phyloP scores from a whole-genome alignment of 192 early-diverging fungal species.

The Backusella luteola region DNA sequence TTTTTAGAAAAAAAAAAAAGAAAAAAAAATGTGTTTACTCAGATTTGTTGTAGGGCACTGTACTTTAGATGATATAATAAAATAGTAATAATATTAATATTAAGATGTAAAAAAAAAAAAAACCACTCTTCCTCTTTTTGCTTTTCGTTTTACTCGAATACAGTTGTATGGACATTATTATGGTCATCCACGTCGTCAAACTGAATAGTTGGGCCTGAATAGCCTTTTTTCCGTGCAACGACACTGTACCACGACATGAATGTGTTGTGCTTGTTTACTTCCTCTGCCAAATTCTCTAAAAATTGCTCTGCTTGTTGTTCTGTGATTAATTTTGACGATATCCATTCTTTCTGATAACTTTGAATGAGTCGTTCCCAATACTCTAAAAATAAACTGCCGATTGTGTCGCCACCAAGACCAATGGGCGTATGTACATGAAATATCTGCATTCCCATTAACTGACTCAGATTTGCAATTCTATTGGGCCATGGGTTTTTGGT shows the following conservation, averaged over 20 bases:
- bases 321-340: slow-evolving; percentile 8
- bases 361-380: slow-evolving; percentile 21
- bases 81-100: neutral
- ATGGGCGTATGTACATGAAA: slow-evolving; percentile 22
- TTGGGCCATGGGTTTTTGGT: slow-evolving; percentile 21
- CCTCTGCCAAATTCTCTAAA: neutral
- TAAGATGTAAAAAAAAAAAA: neutral
- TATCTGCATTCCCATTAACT: slow-evolving; percentile 19
- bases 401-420: slow-evolving; percentile 16
- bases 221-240: slow-evolving; percentile 22
- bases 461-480: slow-evolving; percentile 13
- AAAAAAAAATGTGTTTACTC: too few relatives aligned
- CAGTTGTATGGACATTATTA: slow-evolving; percentile 2
- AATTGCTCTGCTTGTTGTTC: slow-evolving; percentile 12
- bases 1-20: too few relatives aligned
- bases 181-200: slow-evolving; percentile 24
- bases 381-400: slow-evolving; percentile 19
- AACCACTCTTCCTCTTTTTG: neutral
- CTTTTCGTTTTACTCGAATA: slow-evolving; percentile 3
- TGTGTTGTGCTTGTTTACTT: slow-evolving; percentile 17
- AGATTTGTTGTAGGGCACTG: too few relatives aligned
- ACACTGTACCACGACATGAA: slow-evolving; percentile 29
- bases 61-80: neutral
- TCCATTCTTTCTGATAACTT: slow-evolving; percentile 11
- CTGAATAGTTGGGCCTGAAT: slow-evolving; percentile 22